phyloP scores from a whole-genome alignment of 2,329 filamentous ascomycete genomes.

The Dichotomopilus funicola region DNA sequence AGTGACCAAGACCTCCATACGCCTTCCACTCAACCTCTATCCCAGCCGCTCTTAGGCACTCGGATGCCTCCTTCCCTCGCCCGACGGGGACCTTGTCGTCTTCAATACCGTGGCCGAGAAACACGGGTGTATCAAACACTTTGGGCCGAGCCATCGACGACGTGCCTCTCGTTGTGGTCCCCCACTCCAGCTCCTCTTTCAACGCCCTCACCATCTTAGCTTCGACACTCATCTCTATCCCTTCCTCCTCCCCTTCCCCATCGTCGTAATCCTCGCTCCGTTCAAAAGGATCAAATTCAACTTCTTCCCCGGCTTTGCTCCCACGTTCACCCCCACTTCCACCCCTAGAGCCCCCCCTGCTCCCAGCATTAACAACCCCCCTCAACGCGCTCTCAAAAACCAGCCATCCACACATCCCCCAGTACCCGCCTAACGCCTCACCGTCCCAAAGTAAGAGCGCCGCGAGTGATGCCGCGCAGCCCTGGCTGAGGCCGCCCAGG shows the following conservation, averaged over 20 bases:
- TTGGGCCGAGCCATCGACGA: background rate
- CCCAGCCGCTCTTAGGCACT: slow-evolving; percentile 31
- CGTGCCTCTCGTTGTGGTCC: background rate
- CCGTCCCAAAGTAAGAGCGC: slow-evolving; percentile 40
- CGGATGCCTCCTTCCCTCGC: slow-evolving; percentile 31
- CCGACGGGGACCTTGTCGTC: slow-evolving; percentile 36
- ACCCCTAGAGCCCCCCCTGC: too few species aligned
- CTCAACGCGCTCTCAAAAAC: slow-evolving; percentile 31
- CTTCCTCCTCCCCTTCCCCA: background rate
- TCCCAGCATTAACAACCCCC: slow-evolving; percentile 11
- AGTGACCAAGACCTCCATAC: slow-evolving; percentile 40
- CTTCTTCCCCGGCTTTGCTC: slow-evolving; percentile 3
- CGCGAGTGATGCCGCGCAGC: slow-evolving; percentile 41
- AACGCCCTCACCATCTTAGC: slow-evolving; percentile 15
- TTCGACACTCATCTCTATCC: background rate
- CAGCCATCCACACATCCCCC: slow-evolving; percentile 42
- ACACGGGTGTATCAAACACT: slow-evolving; percentile 32
- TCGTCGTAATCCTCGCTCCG: slow-evolving; percentile 10
- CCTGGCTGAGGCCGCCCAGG: slow-evolving; percentile 48
- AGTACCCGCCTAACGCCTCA: slow-evolving; percentile 30
- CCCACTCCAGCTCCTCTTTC: slow-evolving; percentile 21
- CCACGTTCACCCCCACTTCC: slow-evolving; percentile 4
- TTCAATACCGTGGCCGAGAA: slow-evolving; percentile 40
- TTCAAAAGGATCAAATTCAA: slow-evolving; percentile 20
- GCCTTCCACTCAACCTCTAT: slow-evolving; percentile 31